These are phyloP conservation scores for Funneliformis caledonium DNA, from an alignment of 371 early-diverging fungal genomes.

Conservation along the genomic window DNA sequence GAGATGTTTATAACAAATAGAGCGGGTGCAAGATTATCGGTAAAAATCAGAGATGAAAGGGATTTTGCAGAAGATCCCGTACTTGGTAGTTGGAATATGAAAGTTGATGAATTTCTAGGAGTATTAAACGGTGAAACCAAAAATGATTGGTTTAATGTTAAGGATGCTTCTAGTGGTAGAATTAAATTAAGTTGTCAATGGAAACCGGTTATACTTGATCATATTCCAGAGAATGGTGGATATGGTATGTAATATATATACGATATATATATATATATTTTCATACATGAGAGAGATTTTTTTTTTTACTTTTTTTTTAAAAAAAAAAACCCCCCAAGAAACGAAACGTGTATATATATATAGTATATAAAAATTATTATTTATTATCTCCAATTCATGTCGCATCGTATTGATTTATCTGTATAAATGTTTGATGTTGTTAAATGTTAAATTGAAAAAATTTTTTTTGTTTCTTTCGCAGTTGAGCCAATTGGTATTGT, in stretches of 20 bases:
- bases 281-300: too few species aligned
- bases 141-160: conserved; percentile 52
- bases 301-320: background rate
- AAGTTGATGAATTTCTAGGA: conserved; percentile 33
- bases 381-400: too few species aligned
- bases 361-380: too few species aligned
- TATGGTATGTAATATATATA: conserved; percentile 42
- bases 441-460: background rate
- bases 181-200: conserved; percentile 57
- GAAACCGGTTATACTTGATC: conserved; percentile 55
- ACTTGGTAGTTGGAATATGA: conserved; percentile 51
- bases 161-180: conserved; percentile 41
- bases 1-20: conserved; percentile 56
- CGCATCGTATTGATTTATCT: background rate
- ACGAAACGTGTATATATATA: too few species aligned
- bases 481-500: conserved; percentile 78
- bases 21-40: conserved; percentile 47
- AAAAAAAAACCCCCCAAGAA: too few species aligned
- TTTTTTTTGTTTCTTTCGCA: conserved; percentile 28
- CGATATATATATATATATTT: conserved; percentile 14
- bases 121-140: conserved; percentile 49
- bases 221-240: conserved; percentile 45
- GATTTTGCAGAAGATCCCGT: conserved; percentile 48
- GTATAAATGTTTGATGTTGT: background rate
- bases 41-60: conserved; percentile 53